These are phyloP conservation scores for Cystofilobasidium ferigula DNA, from an alignment of 768 basidiomycete species.

Conservation along the genomic window DNA sequence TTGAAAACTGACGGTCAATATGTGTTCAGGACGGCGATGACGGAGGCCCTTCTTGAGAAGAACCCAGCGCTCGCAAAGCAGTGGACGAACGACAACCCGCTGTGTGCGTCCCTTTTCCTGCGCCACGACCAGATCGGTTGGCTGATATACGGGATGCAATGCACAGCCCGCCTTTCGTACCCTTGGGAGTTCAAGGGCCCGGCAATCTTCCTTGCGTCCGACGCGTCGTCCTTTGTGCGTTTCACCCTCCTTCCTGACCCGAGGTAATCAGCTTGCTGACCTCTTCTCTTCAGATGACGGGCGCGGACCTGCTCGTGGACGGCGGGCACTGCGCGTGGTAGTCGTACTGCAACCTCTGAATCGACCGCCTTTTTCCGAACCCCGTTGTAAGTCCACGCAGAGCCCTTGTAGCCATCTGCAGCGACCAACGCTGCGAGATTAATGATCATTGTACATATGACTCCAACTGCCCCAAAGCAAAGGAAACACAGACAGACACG, in stretches of 20 bases:
- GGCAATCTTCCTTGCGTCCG: neutral
- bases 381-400: too few relatives aligned
- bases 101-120: neutral
- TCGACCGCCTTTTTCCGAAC: too few relatives aligned
- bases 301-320: neutral
- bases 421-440: too few relatives aligned
- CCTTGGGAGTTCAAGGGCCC: conserved; percentile 16
- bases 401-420: too few relatives aligned
- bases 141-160: too few relatives aligned
- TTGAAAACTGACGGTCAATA: too few relatives aligned
- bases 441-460: too few relatives aligned
- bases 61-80: conserved; percentile 1
- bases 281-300: conserved; percentile 1
- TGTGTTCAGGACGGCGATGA: neutral
- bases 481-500: too few relatives aligned
- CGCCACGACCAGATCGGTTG: too few relatives aligned
- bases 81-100: conserved; percentile 5
- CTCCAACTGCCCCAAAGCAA: too few relatives aligned
- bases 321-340: neutral
- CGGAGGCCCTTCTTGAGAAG: neutral
- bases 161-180: neutral
- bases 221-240: neutral
- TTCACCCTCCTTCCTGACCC: neutral
- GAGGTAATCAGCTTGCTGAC: neutral
- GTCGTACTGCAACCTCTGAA: too few relatives aligned